These are phyloP conservation scores for Bryum argenteum DNA, from an alignment of 225 moss, liverwort and hornwort genomes.

Conservation along the genomic window DNA sequence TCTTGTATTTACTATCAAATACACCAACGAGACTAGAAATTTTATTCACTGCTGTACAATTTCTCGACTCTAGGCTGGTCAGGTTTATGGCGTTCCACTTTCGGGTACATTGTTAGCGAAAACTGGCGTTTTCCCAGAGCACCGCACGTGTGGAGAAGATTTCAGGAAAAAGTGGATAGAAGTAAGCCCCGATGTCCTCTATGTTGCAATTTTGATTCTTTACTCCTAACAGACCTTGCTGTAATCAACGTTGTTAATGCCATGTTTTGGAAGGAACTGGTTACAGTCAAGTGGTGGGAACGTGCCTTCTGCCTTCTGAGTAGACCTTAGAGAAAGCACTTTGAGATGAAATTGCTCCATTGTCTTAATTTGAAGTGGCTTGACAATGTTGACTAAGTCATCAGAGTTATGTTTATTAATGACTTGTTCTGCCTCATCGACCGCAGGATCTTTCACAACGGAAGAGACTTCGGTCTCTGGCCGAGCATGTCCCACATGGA, in stretches of 20 bases:
- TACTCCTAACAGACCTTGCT: background rate
- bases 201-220: conserved; percentile 4
- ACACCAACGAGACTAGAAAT: conserved; percentile 16
- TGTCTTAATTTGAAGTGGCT: background rate
- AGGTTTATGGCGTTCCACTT: conserved; percentile 91
- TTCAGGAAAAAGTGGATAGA: conserved; percentile 97
- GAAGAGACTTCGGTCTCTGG: conserved; percentile 86
- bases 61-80: conserved; percentile 72
- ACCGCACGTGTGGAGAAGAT: conserved; percentile 81
- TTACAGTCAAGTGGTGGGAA: conserved; percentile 18
- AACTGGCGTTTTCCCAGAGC: conserved; percentile 82
- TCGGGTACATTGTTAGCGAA: conserved; percentile 72
- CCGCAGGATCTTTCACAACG: conserved; percentile 82
- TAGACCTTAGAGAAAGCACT: conserved; percentile 15
- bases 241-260: conserved; percentile 2
- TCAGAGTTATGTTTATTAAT: background rate
- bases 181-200: conserved; percentile 37
- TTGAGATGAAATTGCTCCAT: background rate
- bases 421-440: conserved; percentile 19
- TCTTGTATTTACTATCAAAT: conserved; percentile 22
- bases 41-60: conserved; percentile 17
- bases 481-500: conserved; percentile 89
- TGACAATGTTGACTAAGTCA: conserved; percentile 18
- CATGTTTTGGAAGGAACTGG: conserved; percentile 16
- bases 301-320: conserved; percentile 9